These are phyloP conservation scores for Backusella circina DNA, from an alignment of 192 early-diverging fungal species.

Conservation along the genomic window DNA sequence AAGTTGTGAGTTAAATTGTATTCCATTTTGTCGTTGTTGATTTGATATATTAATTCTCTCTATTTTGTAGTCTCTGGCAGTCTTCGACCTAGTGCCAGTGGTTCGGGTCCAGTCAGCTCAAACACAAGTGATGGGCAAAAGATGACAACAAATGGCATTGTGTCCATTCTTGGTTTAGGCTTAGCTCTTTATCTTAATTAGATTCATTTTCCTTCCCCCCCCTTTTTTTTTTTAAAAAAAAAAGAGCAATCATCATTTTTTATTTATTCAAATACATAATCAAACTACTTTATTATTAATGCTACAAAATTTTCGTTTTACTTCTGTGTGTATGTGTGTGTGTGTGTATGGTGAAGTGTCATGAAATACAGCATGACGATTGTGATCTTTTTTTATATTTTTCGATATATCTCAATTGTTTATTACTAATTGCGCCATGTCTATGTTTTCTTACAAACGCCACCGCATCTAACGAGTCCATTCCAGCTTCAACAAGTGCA, in stretches of 20 bases:
- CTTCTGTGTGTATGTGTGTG: background rate
- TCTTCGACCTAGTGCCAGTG: background rate
- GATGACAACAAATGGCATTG: background rate
- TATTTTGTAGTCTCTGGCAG: background rate
- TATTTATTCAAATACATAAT: background rate
- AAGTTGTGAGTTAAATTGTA: background rate
- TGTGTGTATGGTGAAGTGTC: background rate
- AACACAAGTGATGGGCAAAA: background rate
- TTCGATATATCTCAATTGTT: conserved; percentile 64
- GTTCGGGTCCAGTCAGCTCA: background rate
- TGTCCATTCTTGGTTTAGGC: conserved; percentile 1
- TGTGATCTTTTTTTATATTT: conserved; percentile 44
- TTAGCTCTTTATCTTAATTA: background rate
- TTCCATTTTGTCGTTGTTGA: background rate
- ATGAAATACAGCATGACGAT: conserved; percentile 4
- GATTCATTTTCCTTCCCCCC: background rate
- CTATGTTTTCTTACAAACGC: conserved; percentile 62
- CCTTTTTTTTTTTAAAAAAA: background rate
- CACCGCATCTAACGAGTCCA: conserved; percentile 72
- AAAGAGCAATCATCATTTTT: background rate
- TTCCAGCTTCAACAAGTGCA: conserved; percentile 76
- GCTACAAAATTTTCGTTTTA: background rate
- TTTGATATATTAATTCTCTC: background rate
- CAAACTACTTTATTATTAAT: background rate
- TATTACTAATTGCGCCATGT: conserved; percentile 73